Evolutionary conservation across 2,329 filamentous ascomycete species (phyloP).

Genomic region (Didymella pomorum): DNA sequence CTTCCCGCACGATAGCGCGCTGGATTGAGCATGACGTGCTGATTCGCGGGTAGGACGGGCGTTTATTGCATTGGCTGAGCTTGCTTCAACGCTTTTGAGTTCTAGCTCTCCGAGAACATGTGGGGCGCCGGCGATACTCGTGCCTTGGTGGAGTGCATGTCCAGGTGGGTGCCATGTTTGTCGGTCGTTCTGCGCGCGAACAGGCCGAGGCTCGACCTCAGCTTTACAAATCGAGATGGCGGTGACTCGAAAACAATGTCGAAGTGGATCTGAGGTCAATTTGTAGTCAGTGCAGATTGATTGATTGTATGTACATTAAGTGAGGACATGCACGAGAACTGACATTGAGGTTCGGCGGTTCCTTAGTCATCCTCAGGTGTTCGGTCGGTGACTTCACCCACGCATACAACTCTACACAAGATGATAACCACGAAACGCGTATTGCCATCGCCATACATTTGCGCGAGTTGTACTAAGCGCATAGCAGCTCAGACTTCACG

Average conservation of each 20-base stretch:
- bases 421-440: slow-evolving; percentile 35
- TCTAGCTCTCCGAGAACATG: slow-evolving; percentile 21
- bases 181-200: slow-evolving; percentile 12
- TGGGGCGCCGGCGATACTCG: slow-evolving; percentile 20
- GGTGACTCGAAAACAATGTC: not conserved
- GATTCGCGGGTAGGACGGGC: slow-evolving; percentile 20
- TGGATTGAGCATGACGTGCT: slow-evolving; percentile 17
- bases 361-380: slow-evolving; percentile 29
- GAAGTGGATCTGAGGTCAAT: not conserved
- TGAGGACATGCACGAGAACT: not conserved
- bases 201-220: slow-evolving; percentile 20
- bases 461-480: slow-evolving; percentile 39
- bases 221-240: slow-evolving; percentile 19
- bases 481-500: slow-evolving; percentile 14
- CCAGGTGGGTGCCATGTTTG: slow-evolving; percentile 16
- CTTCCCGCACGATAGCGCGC: slow-evolving; percentile 10
- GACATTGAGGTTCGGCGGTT: not conserved
- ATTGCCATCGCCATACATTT: slow-evolving; percentile 30
- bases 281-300: too few relatives aligned
- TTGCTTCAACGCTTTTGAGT: slow-evolving; percentile 14
- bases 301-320: too few relatives aligned
- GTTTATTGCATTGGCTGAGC: slow-evolving; percentile 19
- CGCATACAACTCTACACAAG: slow-evolving; percentile 25
- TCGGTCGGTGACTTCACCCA: slow-evolving; percentile 18
- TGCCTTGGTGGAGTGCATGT: slow-evolving; percentile 20